A percentile compares a stretch with the other conserved stretches of the same genome.
phyloP scores from a whole-genome alignment of 1,284 basidiomycete genomes.

The Mycena sp. region DNA sequence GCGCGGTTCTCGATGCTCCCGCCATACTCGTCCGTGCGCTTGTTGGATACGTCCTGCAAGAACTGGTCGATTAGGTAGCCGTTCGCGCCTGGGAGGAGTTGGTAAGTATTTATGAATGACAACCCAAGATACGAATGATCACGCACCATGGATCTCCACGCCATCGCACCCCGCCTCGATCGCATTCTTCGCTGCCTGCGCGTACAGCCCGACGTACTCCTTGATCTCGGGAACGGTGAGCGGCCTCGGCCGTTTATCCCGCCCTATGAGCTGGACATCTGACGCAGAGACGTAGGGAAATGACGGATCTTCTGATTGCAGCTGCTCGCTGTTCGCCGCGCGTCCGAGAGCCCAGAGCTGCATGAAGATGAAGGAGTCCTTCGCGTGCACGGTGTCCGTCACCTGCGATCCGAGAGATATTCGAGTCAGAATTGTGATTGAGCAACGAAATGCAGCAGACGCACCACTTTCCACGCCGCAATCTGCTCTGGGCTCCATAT shows the following conservation, averaged over 20 bases:
- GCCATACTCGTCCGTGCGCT: constrained; percentile 64
- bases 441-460: background rate
- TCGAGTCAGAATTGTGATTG: background rate
- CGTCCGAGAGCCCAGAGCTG: constrained; percentile 21
- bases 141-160: constrained; percentile 6
- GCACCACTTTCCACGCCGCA: constrained; percentile 50
- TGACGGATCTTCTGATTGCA: constrained; percentile 23
- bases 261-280: constrained; percentile 45
- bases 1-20: constrained; percentile 61
- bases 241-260: constrained; percentile 44
- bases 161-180: constrained; percentile 44
- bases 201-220: constrained; percentile 50
- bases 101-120: background rate
- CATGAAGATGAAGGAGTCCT: constrained; percentile 48
- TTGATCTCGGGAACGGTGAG: constrained; percentile 52
- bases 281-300: constrained; percentile 51
- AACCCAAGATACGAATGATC: background rate
- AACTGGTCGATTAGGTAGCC: constrained; percentile 38
- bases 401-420: background rate
- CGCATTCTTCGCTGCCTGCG: constrained; percentile 51
- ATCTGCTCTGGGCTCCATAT: constrained; percentile 52
- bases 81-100: constrained; percentile 33
- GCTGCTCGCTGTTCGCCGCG: background rate
- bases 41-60: constrained; percentile 53
- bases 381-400: constrained; percentile 9